Evolutionary conservation across 441 rosid genomes (phyloP), one percentile per base, ranked within the genome.

Genomic region (Rhodomyrtus psidioides): DNA sequence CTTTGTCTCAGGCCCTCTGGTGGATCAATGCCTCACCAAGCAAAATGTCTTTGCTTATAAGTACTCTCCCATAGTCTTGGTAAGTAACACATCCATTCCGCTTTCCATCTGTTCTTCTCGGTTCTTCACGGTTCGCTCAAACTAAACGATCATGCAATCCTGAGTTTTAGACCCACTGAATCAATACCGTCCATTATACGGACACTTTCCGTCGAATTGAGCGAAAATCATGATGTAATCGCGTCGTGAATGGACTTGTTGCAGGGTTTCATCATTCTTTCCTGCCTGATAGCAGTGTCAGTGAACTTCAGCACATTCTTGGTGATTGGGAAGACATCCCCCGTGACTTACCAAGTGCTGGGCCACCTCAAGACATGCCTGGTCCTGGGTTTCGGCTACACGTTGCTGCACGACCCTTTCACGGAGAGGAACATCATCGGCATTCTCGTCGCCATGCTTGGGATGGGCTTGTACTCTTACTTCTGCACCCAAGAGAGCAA

Each of bases 271-370:
- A 96, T 97, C 89, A 88, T 93, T 42, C 89, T 97, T 7, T 97
- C 99, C 8, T 97, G 99, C 89, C 49, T 97, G 39, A 96, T 97
- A 88, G 89, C 99, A 44, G 99, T 97, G 76, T 89, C 98, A 13
- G 99, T 97, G 86, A 97, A 97, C 92, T 97, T 97, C 87, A 97
- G 99, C 88, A 97, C 99, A 3, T 97, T 97, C 87, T 89, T 97
- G 91, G 99, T 97, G 26, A 94, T 97, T 39, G 99, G 99, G n/a
- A 97, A 96, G 91, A 97, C 99, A 82, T 97, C 99, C 7, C 99
- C 99, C 0, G 99, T 97, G 34, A 96, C 99, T 24, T 97, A 97
- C 88, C 99, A 97, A 92, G 99, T 97, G 83, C 95, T 97, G 23
- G 99, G 99, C 12, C 99, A 97, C 88, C 95, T 97, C 84, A 97